Base-by-base conservation (phyloP, 2,329 filamentous ascomycete species). In the Cyphellophora attinorum region DNA sequence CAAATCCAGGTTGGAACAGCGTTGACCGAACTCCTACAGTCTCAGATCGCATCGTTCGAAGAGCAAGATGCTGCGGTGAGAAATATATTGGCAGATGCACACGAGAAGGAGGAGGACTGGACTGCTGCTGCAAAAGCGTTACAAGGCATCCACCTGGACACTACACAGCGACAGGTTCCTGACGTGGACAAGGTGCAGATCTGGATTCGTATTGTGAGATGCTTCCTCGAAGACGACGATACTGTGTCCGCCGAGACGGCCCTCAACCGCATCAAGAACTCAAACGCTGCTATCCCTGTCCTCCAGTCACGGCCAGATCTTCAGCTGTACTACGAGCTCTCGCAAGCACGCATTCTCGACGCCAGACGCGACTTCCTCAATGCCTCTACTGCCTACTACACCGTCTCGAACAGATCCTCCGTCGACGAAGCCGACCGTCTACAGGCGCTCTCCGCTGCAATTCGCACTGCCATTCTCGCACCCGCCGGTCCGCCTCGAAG, bases 221-320 rank as follows among this genome's bases (percentile, higher is more conserved):
- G 93, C 65, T 93, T 91, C 56, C 74, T 98, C 42, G 89, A 98
- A 64, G 85, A 88, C 31, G 89, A 94, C 56, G 88, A 96, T 61
- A 81, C 85, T 6, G 85, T 81, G 1, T 72, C 74, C 21, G 91
- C 91, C 27, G 85, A 93, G 56, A 75, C 73, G 27, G 93, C 88
- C 56, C 72, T 98, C 51, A 95, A 95, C 69, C 88, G 89, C 59
- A 81, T 93, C 59, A 96, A 95, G 64, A 89, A 91, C 54, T 71
- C 95, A 47, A 85, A 94, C 56, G 77, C 43, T 3, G 47, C 52
- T 2, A 58, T 84, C 64, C 79, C 74, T 44, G 77, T 94, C 19
- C 29, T 51, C 13, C 39, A 45, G 29, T 63, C 72, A 18, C 78
- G 94, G 56, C 73, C 78, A 25, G 74, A 81, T 41, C 69, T 89